Evolutionary conservation across 441 rosid genomes (phyloP).

Genomic region (Metrosideros polymorpha): DNA sequence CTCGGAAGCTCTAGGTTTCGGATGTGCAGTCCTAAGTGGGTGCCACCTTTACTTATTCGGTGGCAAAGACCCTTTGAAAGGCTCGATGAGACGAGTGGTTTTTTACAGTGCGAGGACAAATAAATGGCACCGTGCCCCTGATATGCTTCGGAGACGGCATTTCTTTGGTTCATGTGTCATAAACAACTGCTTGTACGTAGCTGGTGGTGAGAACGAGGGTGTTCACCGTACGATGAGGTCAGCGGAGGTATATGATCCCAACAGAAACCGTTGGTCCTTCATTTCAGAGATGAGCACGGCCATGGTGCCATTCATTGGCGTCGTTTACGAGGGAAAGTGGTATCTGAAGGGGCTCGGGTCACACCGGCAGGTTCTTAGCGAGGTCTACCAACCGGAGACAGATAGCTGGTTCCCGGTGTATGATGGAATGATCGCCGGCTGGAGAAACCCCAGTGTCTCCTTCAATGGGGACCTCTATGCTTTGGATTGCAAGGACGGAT

Average conservation of each 20-base stretch:
- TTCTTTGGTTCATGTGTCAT: conserved; percentile 50
- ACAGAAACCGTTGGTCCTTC: conserved; percentile 44
- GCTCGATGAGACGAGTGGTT: conserved; percentile 47
- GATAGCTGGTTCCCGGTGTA: conserved; percentile 37
- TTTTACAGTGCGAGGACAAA: conserved; percentile 44
- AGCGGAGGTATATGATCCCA: conserved; percentile 48
- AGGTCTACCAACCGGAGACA: conserved; percentile 35
- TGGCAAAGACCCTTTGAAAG: conserved; percentile 43
- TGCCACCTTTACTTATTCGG: conserved; percentile 53
- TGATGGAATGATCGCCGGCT: conserved; percentile 45
- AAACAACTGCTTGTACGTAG: conserved; percentile 46
- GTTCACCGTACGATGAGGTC: conserved; percentile 37
- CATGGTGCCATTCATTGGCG: conserved; percentile 49
- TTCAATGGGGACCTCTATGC: conserved; percentile 37
- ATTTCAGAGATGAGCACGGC: conserved; percentile 46
- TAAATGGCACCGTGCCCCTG: conserved; percentile 53
- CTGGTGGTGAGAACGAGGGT: conserved; percentile 51
- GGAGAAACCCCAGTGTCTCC: conserved; percentile 43
- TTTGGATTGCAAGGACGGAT: conserved; percentile 48
- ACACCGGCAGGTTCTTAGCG: conserved; percentile 41
- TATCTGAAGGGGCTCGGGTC: conserved; percentile 43
- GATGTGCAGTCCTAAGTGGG: conserved; percentile 49
- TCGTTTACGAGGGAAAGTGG: conserved; percentile 41
- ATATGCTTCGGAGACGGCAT: conserved; percentile 45
- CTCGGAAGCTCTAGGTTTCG: conserved; percentile 44